A percentile compares a stretch with the other conserved stretches of the same genome.
These are phyloP conservation scores for Leccinum laetum DNA, from an alignment of 1,284 basidiomycete species.

Conservation along the genomic window DNA sequence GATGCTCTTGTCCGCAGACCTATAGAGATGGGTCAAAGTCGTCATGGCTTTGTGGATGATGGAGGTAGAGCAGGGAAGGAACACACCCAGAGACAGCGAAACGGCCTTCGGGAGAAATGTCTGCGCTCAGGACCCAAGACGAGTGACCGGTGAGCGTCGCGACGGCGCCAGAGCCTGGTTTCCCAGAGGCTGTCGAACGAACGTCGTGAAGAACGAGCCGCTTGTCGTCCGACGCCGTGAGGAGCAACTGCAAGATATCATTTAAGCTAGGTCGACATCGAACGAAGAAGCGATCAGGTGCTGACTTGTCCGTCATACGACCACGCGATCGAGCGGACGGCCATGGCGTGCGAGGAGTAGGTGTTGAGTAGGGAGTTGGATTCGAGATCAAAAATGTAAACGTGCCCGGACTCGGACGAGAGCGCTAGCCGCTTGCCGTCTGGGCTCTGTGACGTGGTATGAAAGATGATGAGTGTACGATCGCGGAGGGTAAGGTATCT, in stretches of 20 bases:
- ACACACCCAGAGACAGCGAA: conserved; percentile 78
- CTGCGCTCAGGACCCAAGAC: conserved; percentile 82
- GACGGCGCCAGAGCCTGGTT: conserved; percentile 71
- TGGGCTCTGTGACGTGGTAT: conserved; percentile 61
- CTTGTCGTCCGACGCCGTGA: conserved; percentile 88
- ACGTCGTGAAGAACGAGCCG: conserved; percentile 86
- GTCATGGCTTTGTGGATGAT: not conserved
- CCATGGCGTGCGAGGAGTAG: conserved; percentile 85
- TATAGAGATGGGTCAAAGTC: conserved; percentile 26
- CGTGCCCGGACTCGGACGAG: conserved; percentile 79
- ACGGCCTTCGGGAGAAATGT: conserved; percentile 77
- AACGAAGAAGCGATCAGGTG: conserved; percentile 13
- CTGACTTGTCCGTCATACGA: conserved; percentile 69
- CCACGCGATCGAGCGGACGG: conserved; percentile 82
- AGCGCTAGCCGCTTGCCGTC: conserved; percentile 80
- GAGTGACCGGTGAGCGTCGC: conserved; percentile 82
- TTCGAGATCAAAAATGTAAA: conserved; percentile 79
- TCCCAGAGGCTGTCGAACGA: conserved; percentile 54
- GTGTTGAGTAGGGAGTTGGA: conserved; percentile 61
- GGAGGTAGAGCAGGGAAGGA: not conserved
- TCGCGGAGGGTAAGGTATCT: not conserved
- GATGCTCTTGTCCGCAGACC: conserved; percentile 82
- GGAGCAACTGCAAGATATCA: conserved; percentile 56
- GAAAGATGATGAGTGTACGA: conserved; percentile 13
- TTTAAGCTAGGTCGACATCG: conserved; percentile 1